phyloP scores from a whole-genome alignment of 495 filamentous ascomycete species.

The Daldinia bambusicola region DNA sequence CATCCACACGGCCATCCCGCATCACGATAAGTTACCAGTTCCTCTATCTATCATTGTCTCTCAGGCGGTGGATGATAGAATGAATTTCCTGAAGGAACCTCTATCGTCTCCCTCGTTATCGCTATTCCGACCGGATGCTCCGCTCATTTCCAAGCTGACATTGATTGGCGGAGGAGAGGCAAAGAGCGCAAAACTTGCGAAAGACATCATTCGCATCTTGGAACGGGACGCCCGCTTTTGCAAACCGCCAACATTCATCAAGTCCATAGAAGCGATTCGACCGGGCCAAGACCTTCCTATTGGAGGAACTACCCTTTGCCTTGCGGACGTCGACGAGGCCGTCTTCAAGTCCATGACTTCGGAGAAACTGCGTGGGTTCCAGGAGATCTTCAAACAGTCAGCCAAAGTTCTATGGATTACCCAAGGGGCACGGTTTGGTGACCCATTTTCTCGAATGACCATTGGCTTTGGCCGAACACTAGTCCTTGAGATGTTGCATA shows the following conservation, averaged over 20 bases:
- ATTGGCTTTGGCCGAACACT: neutral
- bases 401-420: neutral
- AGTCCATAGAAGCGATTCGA: neutral
- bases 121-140: neutral
- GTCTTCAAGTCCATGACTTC: neutral
- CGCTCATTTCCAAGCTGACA: neutral
- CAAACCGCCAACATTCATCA: neutral
- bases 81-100: neutral
- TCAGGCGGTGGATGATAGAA: slow-evolving; percentile 55
- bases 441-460: neutral
- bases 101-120: neutral
- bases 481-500: neutral
- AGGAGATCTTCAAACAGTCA: neutral
- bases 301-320: neutral
- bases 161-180: neutral
- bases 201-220: neutral
- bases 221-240: neutral
- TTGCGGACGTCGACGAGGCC: neutral
- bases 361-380: neutral
- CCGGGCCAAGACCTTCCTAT: neutral
- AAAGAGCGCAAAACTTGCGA: neutral
- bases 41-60: slow-evolving; percentile 56
- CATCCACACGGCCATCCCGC: slow-evolving; percentile 49
- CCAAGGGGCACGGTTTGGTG: neutral
- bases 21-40: slow-evolving; percentile 26